Evolutionary conservation across 352 stramenopile genomes (phyloP), one percentile per base, ranked within the genome.

Genomic region (Pythium myriotylum): DNA sequence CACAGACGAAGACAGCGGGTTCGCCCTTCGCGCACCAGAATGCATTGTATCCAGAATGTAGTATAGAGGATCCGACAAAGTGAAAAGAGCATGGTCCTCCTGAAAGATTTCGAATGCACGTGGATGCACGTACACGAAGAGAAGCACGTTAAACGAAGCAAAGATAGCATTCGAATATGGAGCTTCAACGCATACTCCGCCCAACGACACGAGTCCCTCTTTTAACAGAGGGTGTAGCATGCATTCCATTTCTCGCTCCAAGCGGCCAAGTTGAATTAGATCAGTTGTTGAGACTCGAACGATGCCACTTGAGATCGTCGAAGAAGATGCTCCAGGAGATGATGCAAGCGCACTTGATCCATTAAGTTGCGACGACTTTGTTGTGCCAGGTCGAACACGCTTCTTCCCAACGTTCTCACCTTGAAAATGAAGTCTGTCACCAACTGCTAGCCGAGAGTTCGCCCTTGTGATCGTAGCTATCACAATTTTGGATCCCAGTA

Each of bases 401-500:
- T 91, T 93, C 64, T 83, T 88, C 23, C 81, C 81, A 1, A 77
- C 80, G 46, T 89, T 87, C 46, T 93, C 84, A 2, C 79, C 84
- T 24, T 88, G 76, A 39, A 93, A 69, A 24, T 79, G 53, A 45
- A 93, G 52, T 13, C 74, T 62, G 8, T 89, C 73, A 14, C 81
- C 81, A 14, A 73, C 56, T 1, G 41, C 32, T 3, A 93, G 54
- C 26, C 58, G 46, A 0, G 77, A 72, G 2, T 72, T 77, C 8
- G 78, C 65, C 8, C 84, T 72, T 22, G 76, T 88, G 43, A 90
- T 67, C 0, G 69, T 73, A 3, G 74, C 84, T 16, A 68, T 64
- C 70, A 89, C 77, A 3, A 53, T 53, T 4, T 33, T 76, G 17
- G 67, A 81, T 1, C 81, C 84, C 22, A 93, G 56, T 23, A 90